phyloP scores from a whole-genome alignment of 1,139 yeast species.

The Pichia inconspicua region DNA sequence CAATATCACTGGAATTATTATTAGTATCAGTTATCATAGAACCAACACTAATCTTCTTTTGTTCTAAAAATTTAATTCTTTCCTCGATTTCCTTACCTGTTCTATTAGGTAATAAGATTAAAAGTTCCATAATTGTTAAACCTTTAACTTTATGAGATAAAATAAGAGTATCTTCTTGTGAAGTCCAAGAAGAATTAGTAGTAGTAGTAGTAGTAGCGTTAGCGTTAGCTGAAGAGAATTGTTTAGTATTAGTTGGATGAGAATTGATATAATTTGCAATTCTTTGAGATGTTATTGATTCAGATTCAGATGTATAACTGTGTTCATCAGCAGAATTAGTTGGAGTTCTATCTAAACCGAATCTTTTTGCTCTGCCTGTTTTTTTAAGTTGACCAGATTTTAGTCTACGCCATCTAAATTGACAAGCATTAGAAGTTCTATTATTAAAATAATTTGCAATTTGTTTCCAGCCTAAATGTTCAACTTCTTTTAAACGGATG shows the following conservation, averaged over 20 bases:
- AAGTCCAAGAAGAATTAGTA: slow-evolving; percentile 21
- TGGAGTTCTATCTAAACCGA: background rate
- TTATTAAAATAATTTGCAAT: slow-evolving; percentile 61
- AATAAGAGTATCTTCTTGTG: slow-evolving; percentile 70
- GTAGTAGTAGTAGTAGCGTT: background rate
- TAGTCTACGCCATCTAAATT: slow-evolving; percentile 72
- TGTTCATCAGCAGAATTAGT: background rate
- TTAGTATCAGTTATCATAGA: slow-evolving; percentile 11
- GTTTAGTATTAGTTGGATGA: background rate
- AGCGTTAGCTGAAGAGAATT: too few relatives aligned
- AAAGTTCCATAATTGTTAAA: slow-evolving; percentile 64
- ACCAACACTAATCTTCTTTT: slow-evolving; percentile 14
- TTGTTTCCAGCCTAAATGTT: slow-evolving; percentile 76
- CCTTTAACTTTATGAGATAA: slow-evolving; percentile 51
- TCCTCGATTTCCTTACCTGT: slow-evolving; percentile 68
- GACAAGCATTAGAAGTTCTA: slow-evolving; percentile 78
- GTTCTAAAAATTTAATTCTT: slow-evolving; percentile 51
- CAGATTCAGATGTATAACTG: background rate
- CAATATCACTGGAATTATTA: background rate
- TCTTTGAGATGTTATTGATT: background rate
- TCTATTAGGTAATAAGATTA: slow-evolving; percentile 63
- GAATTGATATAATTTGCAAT: background rate
- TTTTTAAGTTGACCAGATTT: slow-evolving; percentile 36
- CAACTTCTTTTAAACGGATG: slow-evolving; percentile 62
- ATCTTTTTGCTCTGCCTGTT: slow-evolving; percentile 1